Conservation (phyloP, 768 basidiomycete genomes). For the Suillus sp. region DNA sequence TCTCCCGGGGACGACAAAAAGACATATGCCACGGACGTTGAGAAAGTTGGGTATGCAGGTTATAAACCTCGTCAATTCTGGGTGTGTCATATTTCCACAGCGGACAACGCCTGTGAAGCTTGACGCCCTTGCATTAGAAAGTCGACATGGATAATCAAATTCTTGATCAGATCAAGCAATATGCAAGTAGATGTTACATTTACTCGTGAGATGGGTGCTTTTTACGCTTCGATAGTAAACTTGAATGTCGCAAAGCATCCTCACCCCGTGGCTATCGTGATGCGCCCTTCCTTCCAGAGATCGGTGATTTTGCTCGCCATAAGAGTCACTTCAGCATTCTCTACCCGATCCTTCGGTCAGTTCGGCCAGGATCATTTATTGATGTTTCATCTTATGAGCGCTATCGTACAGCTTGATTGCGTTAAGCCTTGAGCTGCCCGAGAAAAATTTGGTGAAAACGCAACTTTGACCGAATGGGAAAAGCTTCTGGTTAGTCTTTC, state of each 20-base stretch:
- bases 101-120: not conserved
- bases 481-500: slow-evolving; percentile 31
- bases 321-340: slow-evolving; percentile 34
- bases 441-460: slow-evolving; percentile 36
- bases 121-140: slow-evolving; percentile 23
- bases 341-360: slow-evolving; percentile 30
- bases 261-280: slow-evolving; percentile 30
- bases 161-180: slow-evolving; percentile 35
- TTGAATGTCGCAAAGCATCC: slow-evolving; percentile 23
- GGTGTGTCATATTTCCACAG: slow-evolving; percentile 34
- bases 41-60: slow-evolving; percentile 50
- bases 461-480: slow-evolving; percentile 27
- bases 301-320: slow-evolving; percentile 29
- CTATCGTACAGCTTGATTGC: slow-evolving; percentile 32
- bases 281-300: slow-evolving; percentile 34
- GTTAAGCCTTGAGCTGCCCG: slow-evolving; percentile 35
- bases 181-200: slow-evolving; percentile 27
- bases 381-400: not conserved
- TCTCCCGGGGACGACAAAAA: slow-evolving; percentile 40
- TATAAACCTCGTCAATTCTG: slow-evolving; percentile 58
- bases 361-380: not conserved
- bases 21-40: slow-evolving; percentile 37
- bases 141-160: slow-evolving; percentile 37
- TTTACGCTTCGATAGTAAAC: slow-evolving; percentile 26
- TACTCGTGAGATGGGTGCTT: not conserved